These are phyloP conservation scores for Leptographium radiaticola DNA, from an alignment of 2,329 filamentous ascomycete species.

Conservation along the genomic window DNA sequence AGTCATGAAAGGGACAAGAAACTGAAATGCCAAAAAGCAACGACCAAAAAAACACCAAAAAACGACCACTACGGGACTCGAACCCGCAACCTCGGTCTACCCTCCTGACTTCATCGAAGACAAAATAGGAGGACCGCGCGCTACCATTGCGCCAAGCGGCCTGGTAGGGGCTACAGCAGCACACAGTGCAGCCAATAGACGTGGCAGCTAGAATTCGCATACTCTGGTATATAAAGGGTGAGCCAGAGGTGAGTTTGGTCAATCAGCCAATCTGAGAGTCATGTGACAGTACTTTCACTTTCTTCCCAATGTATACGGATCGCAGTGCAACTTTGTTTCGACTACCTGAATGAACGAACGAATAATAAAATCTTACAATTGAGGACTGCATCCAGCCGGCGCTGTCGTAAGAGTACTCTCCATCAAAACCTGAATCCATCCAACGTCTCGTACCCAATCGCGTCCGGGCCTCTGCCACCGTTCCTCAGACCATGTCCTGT, in stretches of 20 bases:
- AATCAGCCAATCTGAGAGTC: too few species aligned
- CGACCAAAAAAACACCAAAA: conserved; percentile 1
- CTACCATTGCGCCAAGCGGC: conserved; percentile 16
- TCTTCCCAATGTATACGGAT: too few species aligned
- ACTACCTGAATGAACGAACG: too few species aligned
- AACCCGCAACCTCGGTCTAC: conserved; percentile 15
- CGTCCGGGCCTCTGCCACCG: too few species aligned
- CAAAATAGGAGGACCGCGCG: conserved; percentile 16
- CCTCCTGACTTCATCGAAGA: conserved; percentile 8
- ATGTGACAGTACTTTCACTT: too few species aligned
- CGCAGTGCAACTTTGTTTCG: too few species aligned
- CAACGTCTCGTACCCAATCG: too few species aligned
- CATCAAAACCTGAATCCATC: too few species aligned
- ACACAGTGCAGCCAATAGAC: conserved; percentile 10
- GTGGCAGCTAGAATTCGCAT: not conserved
- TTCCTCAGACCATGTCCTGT: not conserved
- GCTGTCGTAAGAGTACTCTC: too few species aligned
- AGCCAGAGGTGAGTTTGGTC: too few species aligned
- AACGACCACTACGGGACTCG: conserved; percentile 15
- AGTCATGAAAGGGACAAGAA: not conserved
- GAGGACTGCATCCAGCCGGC: too few species aligned
- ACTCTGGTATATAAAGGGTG: conserved; percentile 8
- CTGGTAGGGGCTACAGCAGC: conserved; percentile 4
- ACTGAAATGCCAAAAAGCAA: not conserved
- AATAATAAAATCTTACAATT: too few species aligned